Conservation (phyloP, 495 filamentous ascomycete genomes). For the Trichoderma reesei region DNA sequence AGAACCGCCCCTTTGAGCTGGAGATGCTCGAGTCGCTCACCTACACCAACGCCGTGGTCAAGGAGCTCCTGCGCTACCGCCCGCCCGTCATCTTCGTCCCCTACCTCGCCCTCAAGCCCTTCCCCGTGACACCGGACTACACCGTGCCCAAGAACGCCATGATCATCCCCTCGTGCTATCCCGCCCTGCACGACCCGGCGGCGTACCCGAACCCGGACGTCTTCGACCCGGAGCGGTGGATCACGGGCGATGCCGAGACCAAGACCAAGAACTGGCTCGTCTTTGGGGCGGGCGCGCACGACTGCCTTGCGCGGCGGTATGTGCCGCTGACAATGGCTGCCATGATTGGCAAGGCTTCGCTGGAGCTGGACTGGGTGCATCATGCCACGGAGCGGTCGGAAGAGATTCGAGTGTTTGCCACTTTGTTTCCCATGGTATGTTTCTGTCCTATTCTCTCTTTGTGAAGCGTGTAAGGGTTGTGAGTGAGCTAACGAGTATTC, state of each 20-base stretch:
- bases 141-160: constrained; percentile 87
- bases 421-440: constrained; percentile 88
- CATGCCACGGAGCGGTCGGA: constrained; percentile 69
- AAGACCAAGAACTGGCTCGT: constrained; percentile 96
- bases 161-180: constrained; percentile 84
- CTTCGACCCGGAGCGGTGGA: constrained; percentile 89
- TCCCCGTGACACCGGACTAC: constrained; percentile 81
- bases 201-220: constrained; percentile 81
- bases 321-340: constrained; percentile 77
- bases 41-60: constrained; percentile 86
- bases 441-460: background rate
- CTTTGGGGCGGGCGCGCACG: constrained; percentile 92
- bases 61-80: constrained; percentile 88
- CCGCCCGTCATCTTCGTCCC: constrained; percentile 97
- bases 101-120: constrained; percentile 87
- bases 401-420: constrained; percentile 96
- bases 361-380: constrained; percentile 86
- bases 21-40: constrained; percentile 79
- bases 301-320: constrained; percentile 91
- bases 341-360: constrained; percentile 86
- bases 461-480: too few species aligned
- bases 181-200: constrained; percentile 85
- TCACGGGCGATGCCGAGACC: constrained; percentile 74
- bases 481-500: background rate
- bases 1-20: constrained; percentile 56